A percentile compares a stretch with the other conserved stretches of the same genome.
These are phyloP conservation scores for Microbotryum lychnidis-dioicae DNA, from an alignment of 1,284 basidiomycete genomes.

Conservation along the genomic window DNA sequence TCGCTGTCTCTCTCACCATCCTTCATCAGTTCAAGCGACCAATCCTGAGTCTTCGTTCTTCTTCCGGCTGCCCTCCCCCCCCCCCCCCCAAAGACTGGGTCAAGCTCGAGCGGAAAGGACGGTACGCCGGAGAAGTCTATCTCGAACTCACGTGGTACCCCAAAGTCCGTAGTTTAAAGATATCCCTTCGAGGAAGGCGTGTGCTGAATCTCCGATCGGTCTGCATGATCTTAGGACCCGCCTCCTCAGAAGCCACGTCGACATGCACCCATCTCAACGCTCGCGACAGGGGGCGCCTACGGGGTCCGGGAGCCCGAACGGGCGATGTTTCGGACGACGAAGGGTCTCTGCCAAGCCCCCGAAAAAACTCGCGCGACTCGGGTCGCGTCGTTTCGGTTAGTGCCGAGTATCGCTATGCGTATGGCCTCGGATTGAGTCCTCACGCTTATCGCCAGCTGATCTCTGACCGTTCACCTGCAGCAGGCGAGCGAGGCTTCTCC, in stretches of 20 bases:
- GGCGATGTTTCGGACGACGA: not conserved
- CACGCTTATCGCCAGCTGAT: not conserved
- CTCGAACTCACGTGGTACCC: slow-evolving; percentile 93
- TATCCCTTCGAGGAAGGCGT: not conserved
- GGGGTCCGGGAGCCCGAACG: slow-evolving; percentile 22
- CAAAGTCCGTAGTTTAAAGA: slow-evolving; percentile 53
- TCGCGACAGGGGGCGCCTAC: slow-evolving; percentile 2
- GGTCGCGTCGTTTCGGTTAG: not conserved
- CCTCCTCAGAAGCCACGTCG: not conserved
- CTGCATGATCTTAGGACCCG: not conserved
- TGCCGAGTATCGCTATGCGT: not conserved
- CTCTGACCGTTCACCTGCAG: not conserved
- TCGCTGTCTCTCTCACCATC: slow-evolving; percentile 2
- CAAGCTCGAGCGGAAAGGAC: slow-evolving; percentile 74
- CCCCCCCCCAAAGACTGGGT: slow-evolving; percentile 70
- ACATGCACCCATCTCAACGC: too few species aligned
- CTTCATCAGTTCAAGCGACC: not conserved
- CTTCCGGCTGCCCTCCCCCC: too few species aligned
- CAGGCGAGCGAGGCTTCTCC: not conserved
- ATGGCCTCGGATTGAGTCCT: not conserved
- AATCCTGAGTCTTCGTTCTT: not conserved
- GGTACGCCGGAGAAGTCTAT: slow-evolving; percentile 88
- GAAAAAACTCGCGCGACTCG: not conserved
- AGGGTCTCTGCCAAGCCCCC: not conserved
- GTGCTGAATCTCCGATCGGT: too few species aligned